Evolutionary conservation across 2,329 filamentous ascomycete genomes (phyloP).

Genomic region (Sporothrix globosa): DNA sequence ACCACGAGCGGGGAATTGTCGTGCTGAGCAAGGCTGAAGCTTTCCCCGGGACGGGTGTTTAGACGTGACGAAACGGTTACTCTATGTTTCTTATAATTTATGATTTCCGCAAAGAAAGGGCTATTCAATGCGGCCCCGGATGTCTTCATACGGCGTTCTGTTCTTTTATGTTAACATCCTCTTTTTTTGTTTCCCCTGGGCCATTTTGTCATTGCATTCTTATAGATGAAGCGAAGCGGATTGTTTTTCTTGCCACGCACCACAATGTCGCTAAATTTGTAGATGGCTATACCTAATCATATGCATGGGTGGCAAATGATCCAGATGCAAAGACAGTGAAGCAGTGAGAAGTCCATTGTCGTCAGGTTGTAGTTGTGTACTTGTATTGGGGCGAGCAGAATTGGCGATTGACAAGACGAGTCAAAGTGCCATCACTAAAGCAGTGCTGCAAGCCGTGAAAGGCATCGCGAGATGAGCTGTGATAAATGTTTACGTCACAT

Average conservation of each 20-base stretch:
- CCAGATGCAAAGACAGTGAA: background rate
- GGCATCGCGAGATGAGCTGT: too few species aligned
- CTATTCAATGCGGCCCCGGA: background rate
- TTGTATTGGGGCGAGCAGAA: too few species aligned
- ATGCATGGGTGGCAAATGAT: background rate
- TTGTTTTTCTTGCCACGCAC: background rate
- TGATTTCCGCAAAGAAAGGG: background rate
- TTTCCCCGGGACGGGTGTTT: slow-evolving; percentile 85
- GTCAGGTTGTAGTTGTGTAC: background rate
- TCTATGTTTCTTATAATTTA: background rate
- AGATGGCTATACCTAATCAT: background rate
- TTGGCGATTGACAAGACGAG: too few species aligned
- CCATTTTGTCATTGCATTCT: background rate
- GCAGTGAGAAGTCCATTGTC: background rate
- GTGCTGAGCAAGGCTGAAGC: slow-evolving; percentile 91
- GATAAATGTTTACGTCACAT: too few species aligned
- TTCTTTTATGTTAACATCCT: background rate
- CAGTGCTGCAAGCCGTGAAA: background rate
- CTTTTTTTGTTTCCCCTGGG: background rate
- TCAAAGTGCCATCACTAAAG: too few species aligned
- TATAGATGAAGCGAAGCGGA: slow-evolving; percentile 6
- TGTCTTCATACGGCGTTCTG: too few species aligned
- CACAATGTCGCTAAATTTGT: background rate
- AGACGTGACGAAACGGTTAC: background rate
- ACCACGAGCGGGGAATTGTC: slow-evolving; percentile 84